Percentiles rank a stretch among this genome's conserved stretches.
phyloP scores from a whole-genome alignment of 495 filamentous ascomycete genomes.

The Neurospora sp. region DNA sequence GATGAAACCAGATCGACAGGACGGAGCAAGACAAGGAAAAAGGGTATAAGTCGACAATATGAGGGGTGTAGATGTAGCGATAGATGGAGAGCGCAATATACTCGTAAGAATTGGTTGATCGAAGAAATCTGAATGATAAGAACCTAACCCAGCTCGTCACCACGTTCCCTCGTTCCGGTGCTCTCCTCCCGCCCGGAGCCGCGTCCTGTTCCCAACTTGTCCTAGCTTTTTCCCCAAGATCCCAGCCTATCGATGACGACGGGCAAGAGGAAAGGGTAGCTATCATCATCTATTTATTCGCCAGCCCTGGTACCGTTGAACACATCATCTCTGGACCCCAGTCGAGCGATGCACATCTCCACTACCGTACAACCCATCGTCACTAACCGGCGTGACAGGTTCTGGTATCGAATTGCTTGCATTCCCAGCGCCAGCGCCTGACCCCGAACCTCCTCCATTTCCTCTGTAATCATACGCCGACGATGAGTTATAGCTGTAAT shows the following conservation, averaged over 20 bases:
- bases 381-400: constrained; percentile 18
- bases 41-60: not conserved
- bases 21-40: not conserved
- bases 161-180: not conserved
- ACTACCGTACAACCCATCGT: constrained; percentile 8
- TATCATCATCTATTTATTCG: not conserved
- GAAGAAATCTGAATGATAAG: not conserved
- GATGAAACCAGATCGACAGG: not conserved
- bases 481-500: not conserved
- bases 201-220: not conserved
- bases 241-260: not conserved
- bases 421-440: not conserved
- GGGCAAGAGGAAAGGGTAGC: not conserved
- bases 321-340: not conserved
- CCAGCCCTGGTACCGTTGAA: not conserved
- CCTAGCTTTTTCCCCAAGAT: not conserved
- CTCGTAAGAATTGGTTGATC: not conserved
- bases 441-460: constrained; percentile 2
- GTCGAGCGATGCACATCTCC: not conserved
- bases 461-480: not conserved
- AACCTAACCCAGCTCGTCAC: not conserved
- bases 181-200: not conserved
- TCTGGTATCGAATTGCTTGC: not conserved
- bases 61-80: not conserved
- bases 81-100: not conserved